phyloP scores from a whole-genome alignment of 306 rosid genomes.

The Carpinus viminea region DNA sequence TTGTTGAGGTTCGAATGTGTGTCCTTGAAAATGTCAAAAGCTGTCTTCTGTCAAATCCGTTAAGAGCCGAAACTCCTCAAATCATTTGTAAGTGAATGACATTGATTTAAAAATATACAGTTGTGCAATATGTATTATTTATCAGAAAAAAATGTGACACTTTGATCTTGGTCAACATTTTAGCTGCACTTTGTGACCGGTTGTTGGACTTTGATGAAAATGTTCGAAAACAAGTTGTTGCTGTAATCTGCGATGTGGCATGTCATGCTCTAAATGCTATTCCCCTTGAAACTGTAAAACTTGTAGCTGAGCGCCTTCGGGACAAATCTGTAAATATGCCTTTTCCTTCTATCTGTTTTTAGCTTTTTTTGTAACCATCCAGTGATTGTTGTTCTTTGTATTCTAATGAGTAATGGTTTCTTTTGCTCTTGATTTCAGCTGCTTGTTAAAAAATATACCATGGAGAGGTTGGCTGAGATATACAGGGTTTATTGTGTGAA shows the following conservation, averaged over 20 bases:
- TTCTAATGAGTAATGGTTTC: slow-evolving; percentile 30
- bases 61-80: slow-evolving; percentile 76
- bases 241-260: slow-evolving; percentile 89
- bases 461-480: slow-evolving; percentile 92
- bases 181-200: slow-evolving; percentile 95
- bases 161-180: slow-evolving; percentile 34
- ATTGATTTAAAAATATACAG: background rate
- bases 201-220: slow-evolving; percentile 91
- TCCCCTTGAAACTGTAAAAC: slow-evolving; percentile 80
- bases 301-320: slow-evolving; percentile 95
- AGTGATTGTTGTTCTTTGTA: slow-evolving; percentile 18
- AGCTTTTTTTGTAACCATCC: slow-evolving; percentile 6
- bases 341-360: slow-evolving; percentile 21
- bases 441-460: slow-evolving; percentile 86
- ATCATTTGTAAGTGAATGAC: slow-evolving; percentile 63
- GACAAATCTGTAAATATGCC: slow-evolving; percentile 85
- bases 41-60: slow-evolving; percentile 77
- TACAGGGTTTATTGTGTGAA: slow-evolving; percentile 66
- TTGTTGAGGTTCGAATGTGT: slow-evolving; percentile 84
- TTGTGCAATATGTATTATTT: slow-evolving; percentile 9
- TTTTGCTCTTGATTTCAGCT: slow-evolving; percentile 57
- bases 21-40: slow-evolving; percentile 82
- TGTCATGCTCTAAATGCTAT: slow-evolving; percentile 64
- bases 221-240: slow-evolving; percentile 94
- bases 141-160: slow-evolving; percentile 11